Base-by-base conservation (phyloP, 129 eudicot species). In the Arctium minus region DNA sequence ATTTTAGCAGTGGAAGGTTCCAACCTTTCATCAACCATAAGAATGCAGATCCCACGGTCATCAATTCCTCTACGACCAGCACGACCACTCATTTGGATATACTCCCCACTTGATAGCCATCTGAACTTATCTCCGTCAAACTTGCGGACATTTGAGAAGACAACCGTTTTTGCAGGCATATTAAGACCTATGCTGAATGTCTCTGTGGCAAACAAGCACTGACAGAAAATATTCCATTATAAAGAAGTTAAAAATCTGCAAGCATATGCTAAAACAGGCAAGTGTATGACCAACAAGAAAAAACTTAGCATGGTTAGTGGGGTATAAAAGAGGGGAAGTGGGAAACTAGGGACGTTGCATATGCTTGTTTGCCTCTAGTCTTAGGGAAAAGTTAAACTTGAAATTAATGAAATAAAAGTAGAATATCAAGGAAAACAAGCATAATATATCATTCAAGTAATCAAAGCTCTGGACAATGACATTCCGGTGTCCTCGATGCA, bases 171-270 rank as follows among this genome's bases (percentile, higher is more conserved):
- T 80, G 99, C 99, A 83, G 99, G 99, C 99, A 96, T 96, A 81
- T 96, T 96, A 71, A 96, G 86, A 53, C 99, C 99, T 81, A 96
- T 96, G 90, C 99, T 96, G 89, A 96, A 96, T 42, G 99, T 96
- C 93, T 96, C 99, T 91, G 99, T 96, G 44, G 99, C 99, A 87
- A 96, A 96, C 92, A 96, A 89, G 89, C 98, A 93, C 99, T 96
- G 84, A 73, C 42, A 85, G 81, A 79, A 79, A 82, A 83, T 29
- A 17, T 33, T 75, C 87, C 80, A 86, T 37, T 74, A 71, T 82
- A 39, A 42, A 53, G 29, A 78, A 32, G 73, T 40, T 48, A 36
- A 67, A 65, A 76, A n/a, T 72, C 60, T 15, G 8, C 73, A 40
- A 17, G 74, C 8, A 85, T 68, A 80, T 31, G 38, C 18, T 76